Base-by-base conservation (phyloP, 768 basidiomycete genomes). In the Leccinum rimulosum region DNA sequence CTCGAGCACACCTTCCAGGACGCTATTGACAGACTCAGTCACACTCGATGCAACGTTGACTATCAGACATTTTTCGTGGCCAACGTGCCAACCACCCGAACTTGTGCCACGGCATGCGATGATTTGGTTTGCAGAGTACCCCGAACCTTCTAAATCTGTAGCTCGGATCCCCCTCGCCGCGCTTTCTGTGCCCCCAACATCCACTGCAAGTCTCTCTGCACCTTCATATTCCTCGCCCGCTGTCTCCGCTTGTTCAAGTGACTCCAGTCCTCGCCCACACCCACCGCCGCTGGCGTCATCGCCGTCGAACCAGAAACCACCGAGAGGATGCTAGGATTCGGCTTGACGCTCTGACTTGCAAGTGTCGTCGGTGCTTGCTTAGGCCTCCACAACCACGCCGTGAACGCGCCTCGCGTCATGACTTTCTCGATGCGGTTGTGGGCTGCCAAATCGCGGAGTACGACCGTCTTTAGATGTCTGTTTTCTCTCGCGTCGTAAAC, bases 221-320 rank as follows among this genome's bases (percentile, higher is more conserved):
- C 76, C 67, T 82, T 83, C 56, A 61, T 73, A 50, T 72, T 68
- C 57, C 87, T 70, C 25, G 80, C 77, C 15, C 77, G 70, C 59
- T 77, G 79, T 62, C 86, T 73, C 56, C 84, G 75, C 64, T 74
- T 81, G 70, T 79, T 89, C 57, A 88, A 70, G 68, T 88, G 85
- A 7, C 77, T 74, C 68, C 77, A 78, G 63, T 88, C 85, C 54
- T 70, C 73, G 30, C 73, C 72, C 3, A 71, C 71, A 2, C 73
- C 71, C 9, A 73, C 69, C 11, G 71, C 71, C 15, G 64, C 67
- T 4, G 71, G 64, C 0, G 70, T 58, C n/a, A 68, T 40, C 35
- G 48, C 62, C 43, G 55, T 52, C 31, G 53, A 19, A 15, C 35
- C 54, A 4, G 54, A 22, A 15, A 31, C 33, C 28, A 55, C 31